These are phyloP conservation scores for Magnolia sinica DNA, from an alignment of 164 flowering plant species.

Conservation along the genomic window DNA sequence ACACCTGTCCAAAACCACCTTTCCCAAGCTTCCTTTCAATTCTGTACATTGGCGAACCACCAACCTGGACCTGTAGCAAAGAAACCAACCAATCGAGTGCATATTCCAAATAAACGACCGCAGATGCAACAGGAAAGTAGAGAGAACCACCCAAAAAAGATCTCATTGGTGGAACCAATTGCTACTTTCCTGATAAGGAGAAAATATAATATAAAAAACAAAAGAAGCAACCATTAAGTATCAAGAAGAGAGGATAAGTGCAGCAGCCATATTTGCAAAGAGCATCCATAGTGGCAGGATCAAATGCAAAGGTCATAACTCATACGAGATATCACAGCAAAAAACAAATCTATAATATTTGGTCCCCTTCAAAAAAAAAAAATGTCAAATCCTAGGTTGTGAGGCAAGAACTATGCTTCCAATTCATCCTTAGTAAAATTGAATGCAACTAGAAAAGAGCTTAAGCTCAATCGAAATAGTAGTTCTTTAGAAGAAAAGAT, in stretches of 20 bases:
- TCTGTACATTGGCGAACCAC: slow-evolving; percentile 65
- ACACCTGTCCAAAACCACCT: slow-evolving; percentile 94
- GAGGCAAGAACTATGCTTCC: neutral
- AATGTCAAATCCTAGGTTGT: neutral
- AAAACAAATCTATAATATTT: neutral
- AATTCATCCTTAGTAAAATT: neutral
- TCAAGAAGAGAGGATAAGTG: neutral
- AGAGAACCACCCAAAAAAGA: neutral
- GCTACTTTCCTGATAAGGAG: too few relatives aligned
- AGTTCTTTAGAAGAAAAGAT: too few relatives aligned
- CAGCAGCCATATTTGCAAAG: too few relatives aligned
- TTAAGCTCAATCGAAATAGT: too few relatives aligned
- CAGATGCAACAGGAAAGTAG: neutral
- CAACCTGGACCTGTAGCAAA: slow-evolving; percentile 74
- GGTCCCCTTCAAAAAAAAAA: neutral
- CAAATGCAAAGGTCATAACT: neutral
- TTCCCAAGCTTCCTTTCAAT: slow-evolving; percentile 79
- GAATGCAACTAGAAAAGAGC: neutral
- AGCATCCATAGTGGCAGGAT: neutral
- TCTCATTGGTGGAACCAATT: too few relatives aligned
- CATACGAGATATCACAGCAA: neutral
- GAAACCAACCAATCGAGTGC: neutral
- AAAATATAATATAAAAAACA: neutral
- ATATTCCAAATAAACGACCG: neutral
- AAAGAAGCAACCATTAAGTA: neutral